Percentiles rank a stretch among this genome's conserved stretches.
phyloP scores from a whole-genome alignment of 345 rosid genomes.

The Conringia planisiliqua region DNA sequence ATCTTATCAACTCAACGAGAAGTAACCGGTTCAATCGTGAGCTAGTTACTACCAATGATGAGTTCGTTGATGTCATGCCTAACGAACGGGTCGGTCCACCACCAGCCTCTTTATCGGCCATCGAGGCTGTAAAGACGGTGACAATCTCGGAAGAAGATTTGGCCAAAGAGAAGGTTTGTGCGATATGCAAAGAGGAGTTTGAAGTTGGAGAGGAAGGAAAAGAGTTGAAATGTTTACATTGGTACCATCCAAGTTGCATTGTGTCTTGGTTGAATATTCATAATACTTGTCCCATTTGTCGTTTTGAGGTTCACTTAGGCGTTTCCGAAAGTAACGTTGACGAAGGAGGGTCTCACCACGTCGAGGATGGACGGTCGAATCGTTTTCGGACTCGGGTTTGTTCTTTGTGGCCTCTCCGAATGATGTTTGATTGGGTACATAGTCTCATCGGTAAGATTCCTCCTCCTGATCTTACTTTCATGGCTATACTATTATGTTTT shows the following conservation, averaged over 20 bases:
- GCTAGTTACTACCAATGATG: conserved; percentile 6
- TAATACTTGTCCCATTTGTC: conserved; percentile 78
- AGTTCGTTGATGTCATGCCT: conserved; percentile 23
- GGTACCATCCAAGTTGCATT: conserved; percentile 68
- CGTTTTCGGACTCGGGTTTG: neutral
- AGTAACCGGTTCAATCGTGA: conserved; percentile 9
- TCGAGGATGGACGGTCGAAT: conserved; percentile 1
- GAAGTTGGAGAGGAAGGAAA: conserved; percentile 47
- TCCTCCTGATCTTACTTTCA: conserved; percentile 19
- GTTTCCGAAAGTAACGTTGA: neutral
- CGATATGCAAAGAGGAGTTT: conserved; percentile 76
- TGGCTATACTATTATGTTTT: conserved; percentile 24
- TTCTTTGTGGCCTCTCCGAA: conserved; percentile 17
- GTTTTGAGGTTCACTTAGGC: conserved; percentile 35
- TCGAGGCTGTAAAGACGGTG: conserved; percentile 50
- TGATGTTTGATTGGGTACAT: conserved; percentile 31
- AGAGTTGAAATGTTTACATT: conserved; percentile 66
- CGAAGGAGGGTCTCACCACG: neutral
- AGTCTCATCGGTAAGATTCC: conserved; percentile 15
- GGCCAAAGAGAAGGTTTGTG: conserved; percentile 43
- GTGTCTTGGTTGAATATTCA: conserved; percentile 67
- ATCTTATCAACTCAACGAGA: conserved; percentile 27
- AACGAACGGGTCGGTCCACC: conserved; percentile 46
- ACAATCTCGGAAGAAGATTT: conserved; percentile 34
- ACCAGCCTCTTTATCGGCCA: conserved; percentile 39